A percentile compares a stretch with the other conserved stretches of the same genome.
These are phyloP conservation scores for Linderina pennispora DNA, from an alignment of 192 early-diverging fungal species.

Conservation along the genomic window DNA sequence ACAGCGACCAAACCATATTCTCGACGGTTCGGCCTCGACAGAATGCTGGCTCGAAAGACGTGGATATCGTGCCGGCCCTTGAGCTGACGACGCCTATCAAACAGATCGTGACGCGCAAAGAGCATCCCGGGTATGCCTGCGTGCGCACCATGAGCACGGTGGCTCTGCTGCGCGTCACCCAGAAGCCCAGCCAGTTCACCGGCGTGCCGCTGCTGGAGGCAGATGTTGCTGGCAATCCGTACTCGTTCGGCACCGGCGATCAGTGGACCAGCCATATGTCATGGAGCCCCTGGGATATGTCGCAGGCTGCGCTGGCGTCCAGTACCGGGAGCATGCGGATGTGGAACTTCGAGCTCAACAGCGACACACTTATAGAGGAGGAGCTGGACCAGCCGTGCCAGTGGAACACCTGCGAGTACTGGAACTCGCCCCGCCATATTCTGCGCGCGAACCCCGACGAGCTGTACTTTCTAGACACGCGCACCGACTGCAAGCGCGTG, in stretches of 20 bases:
- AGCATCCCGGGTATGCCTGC: conserved; percentile 20
- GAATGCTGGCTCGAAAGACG: no score
- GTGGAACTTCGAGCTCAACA: conserved; percentile 22
- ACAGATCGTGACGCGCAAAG: conserved; percentile 9
- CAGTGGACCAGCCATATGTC: conserved; percentile 25
- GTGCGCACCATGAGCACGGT: conserved; percentile 43
- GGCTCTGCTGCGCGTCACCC: conserved; percentile 3
- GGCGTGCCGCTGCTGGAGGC: conserved; percentile 3
- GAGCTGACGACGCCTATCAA: conserved; percentile 36
- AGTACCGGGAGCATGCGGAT: conserved; percentile 19
- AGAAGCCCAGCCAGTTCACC: conserved; percentile 2
- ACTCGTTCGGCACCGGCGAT: conserved; percentile 29
- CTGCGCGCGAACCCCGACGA: conserved; percentile 19
- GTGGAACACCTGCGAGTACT: conserved; percentile 40
- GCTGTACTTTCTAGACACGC: conserved; percentile 19
- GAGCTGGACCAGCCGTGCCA: no score
- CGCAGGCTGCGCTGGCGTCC: conserved; percentile 32
- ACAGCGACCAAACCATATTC: neutral
- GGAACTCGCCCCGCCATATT: conserved; percentile 30
- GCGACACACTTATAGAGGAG: no score
- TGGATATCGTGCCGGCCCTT: conserved; percentile 3
- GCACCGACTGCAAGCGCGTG: conserved; percentile 1
- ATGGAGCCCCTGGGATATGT: conserved; percentile 27
- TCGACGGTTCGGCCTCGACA: no score
- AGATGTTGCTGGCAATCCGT: conserved; percentile 8